Evolutionary conservation across 768 basidiomycete species (phyloP).

Genomic region (Lentinula sp.): DNA sequence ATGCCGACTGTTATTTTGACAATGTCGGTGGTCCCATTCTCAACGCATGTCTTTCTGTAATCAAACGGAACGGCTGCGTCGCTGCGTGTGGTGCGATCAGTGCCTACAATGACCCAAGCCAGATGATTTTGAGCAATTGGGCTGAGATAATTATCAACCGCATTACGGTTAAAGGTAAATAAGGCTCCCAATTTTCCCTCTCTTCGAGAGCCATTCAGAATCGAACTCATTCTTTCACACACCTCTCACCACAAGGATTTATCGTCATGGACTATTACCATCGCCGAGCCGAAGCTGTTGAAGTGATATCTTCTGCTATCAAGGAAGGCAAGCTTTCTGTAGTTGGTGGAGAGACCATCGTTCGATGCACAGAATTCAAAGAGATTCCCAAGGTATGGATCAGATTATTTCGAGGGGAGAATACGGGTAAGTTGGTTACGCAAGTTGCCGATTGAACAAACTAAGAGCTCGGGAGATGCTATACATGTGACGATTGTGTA

Average conservation of each 20-base stretch:
- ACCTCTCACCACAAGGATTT: neutral
- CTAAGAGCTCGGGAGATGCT: neutral
- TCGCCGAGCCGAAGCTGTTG: neutral
- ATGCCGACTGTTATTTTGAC: slow-evolving; percentile 1
- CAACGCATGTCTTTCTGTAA: neutral
- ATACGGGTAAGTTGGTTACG: slow-evolving; percentile 1
- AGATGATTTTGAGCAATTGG: neutral
- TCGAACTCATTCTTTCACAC: too few relatives aligned
- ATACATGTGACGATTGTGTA: neutral
- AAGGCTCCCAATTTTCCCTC: too few relatives aligned
- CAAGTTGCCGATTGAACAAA: neutral
- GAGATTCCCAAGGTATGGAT: neutral
- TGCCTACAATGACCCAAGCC: neutral
- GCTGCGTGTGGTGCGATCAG: neutral
- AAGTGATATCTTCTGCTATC: neutral
- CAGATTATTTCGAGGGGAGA: neutral
- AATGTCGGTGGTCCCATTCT: neutral
- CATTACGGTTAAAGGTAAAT: neutral
- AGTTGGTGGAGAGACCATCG: neutral
- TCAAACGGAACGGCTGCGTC: neutral
- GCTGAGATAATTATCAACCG: neutral
- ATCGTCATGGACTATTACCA: neutral
- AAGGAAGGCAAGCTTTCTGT: neutral
- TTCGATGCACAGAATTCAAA: neutral
- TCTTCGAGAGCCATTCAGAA: neutral